These are phyloP conservation scores for Aspergillus sp. DNA, from an alignment of 2,329 filamentous ascomycete species.

Conservation along the genomic window DNA sequence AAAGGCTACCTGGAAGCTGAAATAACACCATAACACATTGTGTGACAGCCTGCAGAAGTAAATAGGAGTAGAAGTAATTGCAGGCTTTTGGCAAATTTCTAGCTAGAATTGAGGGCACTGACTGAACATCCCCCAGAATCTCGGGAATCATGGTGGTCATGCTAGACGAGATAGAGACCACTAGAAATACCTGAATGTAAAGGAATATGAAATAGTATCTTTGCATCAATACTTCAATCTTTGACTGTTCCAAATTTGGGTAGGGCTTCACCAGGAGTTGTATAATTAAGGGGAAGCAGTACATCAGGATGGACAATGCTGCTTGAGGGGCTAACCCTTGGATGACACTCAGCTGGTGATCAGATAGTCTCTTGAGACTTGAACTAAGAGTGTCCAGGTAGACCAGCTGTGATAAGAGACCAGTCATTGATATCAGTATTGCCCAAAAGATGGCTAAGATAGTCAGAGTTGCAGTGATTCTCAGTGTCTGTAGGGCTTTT, in stretches of 20 bases:
- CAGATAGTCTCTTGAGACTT: neutral
- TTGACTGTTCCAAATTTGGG: slow-evolving; percentile 1
- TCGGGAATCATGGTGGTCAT: slow-evolving; percentile 19
- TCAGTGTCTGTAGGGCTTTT: neutral
- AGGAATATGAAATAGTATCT: slow-evolving; percentile 20
- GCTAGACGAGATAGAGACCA: slow-evolving; percentile 16
- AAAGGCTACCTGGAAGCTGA: slow-evolving; percentile 5
- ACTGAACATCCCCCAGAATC: slow-evolving; percentile 10
- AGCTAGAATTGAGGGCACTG: slow-evolving; percentile 14
- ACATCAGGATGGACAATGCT: slow-evolving; percentile 15
- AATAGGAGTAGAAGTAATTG: slow-evolving; percentile 20
- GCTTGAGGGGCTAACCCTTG: slow-evolving; percentile 17
- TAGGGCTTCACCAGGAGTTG: slow-evolving; percentile 6
- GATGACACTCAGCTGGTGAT: slow-evolving; percentile 7
- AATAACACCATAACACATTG: slow-evolving; percentile 6
- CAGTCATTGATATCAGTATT: slow-evolving; percentile 5
- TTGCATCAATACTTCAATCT: slow-evolving; percentile 13
- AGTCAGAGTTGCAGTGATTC: neutral
- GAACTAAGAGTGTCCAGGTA: slow-evolving; percentile 1
- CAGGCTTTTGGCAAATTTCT: slow-evolving; percentile 16
- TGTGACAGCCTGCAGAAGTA: slow-evolving; percentile 13
- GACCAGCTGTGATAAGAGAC: slow-evolving; percentile 4
- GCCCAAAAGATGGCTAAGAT: slow-evolving; percentile 4
- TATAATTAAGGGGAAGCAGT: slow-evolving; percentile 12
- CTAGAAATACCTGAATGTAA: slow-evolving; percentile 15